Evolutionary conservation across 805 yeast species (phyloP).

Genomic region (Barnettozyma botsteinii): DNA sequence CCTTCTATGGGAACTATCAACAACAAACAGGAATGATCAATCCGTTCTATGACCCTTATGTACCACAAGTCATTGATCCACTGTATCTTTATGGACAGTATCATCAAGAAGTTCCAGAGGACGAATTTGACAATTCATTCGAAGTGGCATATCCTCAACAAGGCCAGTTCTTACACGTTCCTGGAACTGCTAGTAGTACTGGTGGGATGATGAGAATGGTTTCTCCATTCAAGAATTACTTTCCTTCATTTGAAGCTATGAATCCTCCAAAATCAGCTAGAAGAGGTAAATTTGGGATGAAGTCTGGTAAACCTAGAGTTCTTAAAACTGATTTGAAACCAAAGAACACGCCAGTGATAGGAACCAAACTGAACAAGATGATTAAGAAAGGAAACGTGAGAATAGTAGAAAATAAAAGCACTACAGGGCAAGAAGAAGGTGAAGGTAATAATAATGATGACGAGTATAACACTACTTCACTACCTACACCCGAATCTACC

Average conservation of each 20-base stretch:
- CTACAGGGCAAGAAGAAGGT: neutral
- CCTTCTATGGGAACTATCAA: constrained; percentile 4
- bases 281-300: constrained; percentile 8
- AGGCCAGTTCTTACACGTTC: neutral
- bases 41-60: constrained; percentile 7
- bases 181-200: constrained; percentile 1
- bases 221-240: constrained; percentile 23
- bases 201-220: neutral
- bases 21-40: neutral
- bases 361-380: constrained; percentile 1
- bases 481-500: constrained; percentile 26
- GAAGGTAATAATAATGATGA: constrained; percentile 13
- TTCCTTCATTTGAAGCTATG: constrained; percentile 26
- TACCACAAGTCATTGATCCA: constrained; percentile 1
- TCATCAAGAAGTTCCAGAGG: constrained; percentile 5
- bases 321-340: neutral
- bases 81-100: constrained; percentile 4
- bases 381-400: constrained; percentile 2
- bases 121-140: constrained; percentile 10
- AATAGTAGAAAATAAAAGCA: constrained; percentile 1
- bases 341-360: neutral
- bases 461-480: too few species aligned
- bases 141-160: constrained; percentile 3
- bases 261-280: constrained; percentile 21
- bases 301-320: neutral